Conservation (phyloP, 2,329 filamentous ascomycete species). For the Ceratocystis ficicola region DNA sequence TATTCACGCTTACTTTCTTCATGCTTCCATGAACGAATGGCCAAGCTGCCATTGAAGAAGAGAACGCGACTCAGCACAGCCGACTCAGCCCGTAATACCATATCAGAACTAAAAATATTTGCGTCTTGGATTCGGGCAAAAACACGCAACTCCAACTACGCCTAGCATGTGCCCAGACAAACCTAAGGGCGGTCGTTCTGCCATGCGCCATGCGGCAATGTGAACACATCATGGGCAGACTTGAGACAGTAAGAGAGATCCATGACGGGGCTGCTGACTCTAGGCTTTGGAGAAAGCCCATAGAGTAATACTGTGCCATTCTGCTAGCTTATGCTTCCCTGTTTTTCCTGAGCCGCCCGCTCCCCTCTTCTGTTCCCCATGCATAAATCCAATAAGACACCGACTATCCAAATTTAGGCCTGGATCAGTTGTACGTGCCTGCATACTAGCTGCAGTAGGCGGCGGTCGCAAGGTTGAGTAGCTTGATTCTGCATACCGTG, state of each 20-base stretch:
- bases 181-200: neutral
- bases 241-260: neutral
- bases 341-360: neutral
- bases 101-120: neutral
- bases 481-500: too few relatives aligned
- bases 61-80: too few relatives aligned
- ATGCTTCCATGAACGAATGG: neutral
- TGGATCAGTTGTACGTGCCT: neutral
- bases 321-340: too few relatives aligned
- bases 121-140: neutral
- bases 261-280: neutral
- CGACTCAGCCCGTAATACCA: neutral
- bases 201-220: neutral
- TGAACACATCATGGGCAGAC: neutral
- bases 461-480: neutral
- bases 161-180: neutral
- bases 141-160: neutral
- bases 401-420: neutral
- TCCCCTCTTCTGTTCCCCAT: neutral
- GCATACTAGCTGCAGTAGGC: neutral
- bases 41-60: neutral
- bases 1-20: neutral
- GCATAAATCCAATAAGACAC: conserved; percentile 1
- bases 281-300: too few relatives aligned
- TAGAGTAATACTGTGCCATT: too few relatives aligned